Evolutionary conservation across 164 flowering plant species (phyloP).

Genomic region (Vitis labrusca): DNA sequence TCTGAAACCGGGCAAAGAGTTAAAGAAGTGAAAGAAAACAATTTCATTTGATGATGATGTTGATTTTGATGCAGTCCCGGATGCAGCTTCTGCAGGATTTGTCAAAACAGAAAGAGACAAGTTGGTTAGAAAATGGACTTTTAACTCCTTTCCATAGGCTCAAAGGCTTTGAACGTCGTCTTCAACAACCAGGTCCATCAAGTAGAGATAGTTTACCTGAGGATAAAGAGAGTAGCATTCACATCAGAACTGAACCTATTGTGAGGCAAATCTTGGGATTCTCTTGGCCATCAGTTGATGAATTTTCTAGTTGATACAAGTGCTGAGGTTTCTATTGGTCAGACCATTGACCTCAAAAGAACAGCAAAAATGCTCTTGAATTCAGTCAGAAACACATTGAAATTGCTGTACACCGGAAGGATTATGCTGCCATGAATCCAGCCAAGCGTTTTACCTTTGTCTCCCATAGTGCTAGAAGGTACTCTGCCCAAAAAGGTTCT

Average conservation of each 20-base stretch:
- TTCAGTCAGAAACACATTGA: too few relatives aligned
- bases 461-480: too few relatives aligned
- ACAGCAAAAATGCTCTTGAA: too few relatives aligned
- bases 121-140: constrained; percentile 82
- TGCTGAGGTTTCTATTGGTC: too few relatives aligned
- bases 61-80: constrained; percentile 88
- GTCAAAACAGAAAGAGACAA: constrained; percentile 97
- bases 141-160: constrained; percentile 94
- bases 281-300: constrained; percentile 74
- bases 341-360: too few relatives aligned
- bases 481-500: too few relatives aligned
- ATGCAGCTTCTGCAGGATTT: constrained; percentile 91
- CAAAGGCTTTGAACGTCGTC: constrained; percentile 94
- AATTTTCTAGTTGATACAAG: constrained; percentile 77
- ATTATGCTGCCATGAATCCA: too few relatives aligned
- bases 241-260: constrained; percentile 70
- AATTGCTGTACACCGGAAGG: too few relatives aligned
- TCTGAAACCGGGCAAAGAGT: constrained; percentile 33
- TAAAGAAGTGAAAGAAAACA: constrained; percentile 48
- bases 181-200: constrained; percentile 66
- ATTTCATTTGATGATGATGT: constrained; percentile 71
- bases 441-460: too few relatives aligned
- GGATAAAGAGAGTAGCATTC: constrained; percentile 33
- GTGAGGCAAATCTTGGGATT: constrained; percentile 50
- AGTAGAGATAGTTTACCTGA: constrained; percentile 14